A percentile compares a stretch with the other conserved stretches of the same genome.
phyloP scores from a whole-genome alignment of 2,329 filamentous ascomycete genomes.

The Fusarium aywerte region DNA sequence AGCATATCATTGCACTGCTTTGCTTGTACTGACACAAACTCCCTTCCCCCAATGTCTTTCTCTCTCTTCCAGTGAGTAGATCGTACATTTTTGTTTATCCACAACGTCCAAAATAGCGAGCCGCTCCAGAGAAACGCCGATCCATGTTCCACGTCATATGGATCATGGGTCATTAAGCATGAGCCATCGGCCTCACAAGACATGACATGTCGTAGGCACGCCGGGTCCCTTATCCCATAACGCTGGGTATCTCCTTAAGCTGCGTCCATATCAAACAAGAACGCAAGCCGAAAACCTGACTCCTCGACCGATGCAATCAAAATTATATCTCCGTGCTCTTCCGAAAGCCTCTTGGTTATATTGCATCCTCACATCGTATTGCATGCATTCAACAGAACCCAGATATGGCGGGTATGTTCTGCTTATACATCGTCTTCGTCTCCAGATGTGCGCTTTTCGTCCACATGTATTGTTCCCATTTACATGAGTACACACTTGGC shows the following conservation, averaged over 20 bases:
- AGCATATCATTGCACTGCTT: conserved; percentile 23
- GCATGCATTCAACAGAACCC: conserved; percentile 23
- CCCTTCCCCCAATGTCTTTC: conserved; percentile 35
- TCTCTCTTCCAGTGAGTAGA: conserved; percentile 42
- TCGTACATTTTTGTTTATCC: conserved; percentile 43
- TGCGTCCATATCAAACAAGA: conserved; percentile 41
- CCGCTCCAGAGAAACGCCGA: conserved; percentile 43
- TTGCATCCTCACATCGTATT: conserved; percentile 37
- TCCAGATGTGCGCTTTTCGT: conserved; percentile 26
- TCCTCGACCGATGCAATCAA: conserved; percentile 54
- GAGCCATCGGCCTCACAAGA: conserved; percentile 38
- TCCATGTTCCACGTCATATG: conserved; percentile 41
- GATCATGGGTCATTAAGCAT: conserved; percentile 43
- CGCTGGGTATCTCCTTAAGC: conserved; percentile 40
- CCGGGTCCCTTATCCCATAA: conserved; percentile 31
- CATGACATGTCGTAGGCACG: conserved; percentile 32
- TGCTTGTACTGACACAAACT: conserved; percentile 33
- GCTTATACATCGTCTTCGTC: conserved; percentile 21
- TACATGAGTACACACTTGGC: conserved; percentile 90
- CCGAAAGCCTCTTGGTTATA: conserved; percentile 31
- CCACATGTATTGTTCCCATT: conserved; percentile 44
- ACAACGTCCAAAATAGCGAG: conserved; percentile 42
- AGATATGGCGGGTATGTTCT: conserved; percentile 18
- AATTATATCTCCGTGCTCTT: conserved; percentile 37
- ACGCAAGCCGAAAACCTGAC: conserved; percentile 52